Evolutionary conservation across 1,284 basidiomycete genomes (phyloP).

Genomic region (Coniferiporia weirii): DNA sequence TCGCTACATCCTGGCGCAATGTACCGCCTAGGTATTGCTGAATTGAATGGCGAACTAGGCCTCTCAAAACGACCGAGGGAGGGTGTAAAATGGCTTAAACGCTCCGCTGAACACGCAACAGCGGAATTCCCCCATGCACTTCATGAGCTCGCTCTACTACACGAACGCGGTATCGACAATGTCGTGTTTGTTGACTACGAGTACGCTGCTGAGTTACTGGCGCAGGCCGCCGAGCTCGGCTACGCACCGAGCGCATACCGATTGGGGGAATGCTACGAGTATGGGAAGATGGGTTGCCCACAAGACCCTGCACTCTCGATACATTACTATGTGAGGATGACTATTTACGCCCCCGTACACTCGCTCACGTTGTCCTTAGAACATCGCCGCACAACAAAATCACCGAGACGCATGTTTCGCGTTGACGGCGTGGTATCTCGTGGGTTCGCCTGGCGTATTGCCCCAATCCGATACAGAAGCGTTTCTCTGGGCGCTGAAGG

Average conservation of each 20-base stretch:
- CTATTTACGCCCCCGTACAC: slow-evolving; percentile 8
- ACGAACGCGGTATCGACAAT: slow-evolving; percentile 94
- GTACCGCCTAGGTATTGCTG: slow-evolving; percentile 94
- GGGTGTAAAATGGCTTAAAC: slow-evolving; percentile 97
- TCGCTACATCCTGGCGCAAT: slow-evolving; percentile 91
- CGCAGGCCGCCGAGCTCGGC: slow-evolving; percentile 91
- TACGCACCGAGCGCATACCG: slow-evolving; percentile 96
- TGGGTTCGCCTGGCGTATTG: slow-evolving; percentile 94
- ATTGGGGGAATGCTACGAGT: slow-evolving; percentile 98
- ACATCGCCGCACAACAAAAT: slow-evolving; percentile 95
- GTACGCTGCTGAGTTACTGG: slow-evolving; percentile 91
- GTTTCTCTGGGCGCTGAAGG: slow-evolving; percentile 90
- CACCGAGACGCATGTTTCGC: slow-evolving; percentile 98
- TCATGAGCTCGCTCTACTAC: slow-evolving; percentile 91
- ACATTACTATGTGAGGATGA: slow-evolving; percentile 85
- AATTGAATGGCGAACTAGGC: slow-evolving; percentile 93
- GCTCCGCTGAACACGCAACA: slow-evolving; percentile 91
- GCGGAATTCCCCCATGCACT: slow-evolving; percentile 95
- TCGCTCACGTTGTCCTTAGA: slow-evolving; percentile 43
- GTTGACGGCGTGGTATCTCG: slow-evolving; percentile 97
- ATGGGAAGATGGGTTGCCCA: slow-evolving; percentile 98
- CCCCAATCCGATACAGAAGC: slow-evolving; percentile 98
- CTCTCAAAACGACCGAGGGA: slow-evolving; percentile 86
- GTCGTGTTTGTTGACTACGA: slow-evolving; percentile 96
- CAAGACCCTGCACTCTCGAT: slow-evolving; percentile 95